A percentile compares a stretch with the other conserved stretches of the same genome.
phyloP scores from a whole-genome alignment of 441 rosid species.

The Mallotus japonicus region DNA sequence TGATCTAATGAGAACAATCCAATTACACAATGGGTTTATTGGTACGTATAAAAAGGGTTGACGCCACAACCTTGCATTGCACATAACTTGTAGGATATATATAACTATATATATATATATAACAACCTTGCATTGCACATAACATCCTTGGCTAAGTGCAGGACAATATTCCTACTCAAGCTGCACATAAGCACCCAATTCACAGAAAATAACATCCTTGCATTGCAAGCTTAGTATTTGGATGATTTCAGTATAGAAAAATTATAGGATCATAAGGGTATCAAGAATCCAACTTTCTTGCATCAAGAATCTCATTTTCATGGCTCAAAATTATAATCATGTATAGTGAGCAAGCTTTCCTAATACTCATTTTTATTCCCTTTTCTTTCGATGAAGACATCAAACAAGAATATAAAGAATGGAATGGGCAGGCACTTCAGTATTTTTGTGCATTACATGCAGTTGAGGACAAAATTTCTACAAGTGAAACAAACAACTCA shows the following conservation, averaged over 20 bases:
- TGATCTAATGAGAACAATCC: no score
- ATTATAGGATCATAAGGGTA: neutral
- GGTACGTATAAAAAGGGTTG: no score
- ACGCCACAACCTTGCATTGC: no score
- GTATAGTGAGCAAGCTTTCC: constrained; percentile 2
- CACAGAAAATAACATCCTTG: neutral
- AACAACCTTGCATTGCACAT: no score
- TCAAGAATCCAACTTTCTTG: neutral
- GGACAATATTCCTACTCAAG: neutral
- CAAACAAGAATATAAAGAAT: neutral
- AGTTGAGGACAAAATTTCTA: neutral
- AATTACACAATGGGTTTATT: no score
- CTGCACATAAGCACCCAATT: neutral
- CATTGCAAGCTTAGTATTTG: constrained; percentile 1
- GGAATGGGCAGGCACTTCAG: neutral
- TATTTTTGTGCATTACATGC: no score
- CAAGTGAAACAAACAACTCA: neutral
- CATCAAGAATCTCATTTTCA: neutral
- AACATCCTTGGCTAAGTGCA: neutral
- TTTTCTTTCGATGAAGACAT: constrained; percentile 1
- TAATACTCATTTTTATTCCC: neutral
- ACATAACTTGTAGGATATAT: no score
- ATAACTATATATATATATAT: no score
- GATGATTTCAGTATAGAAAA: neutral
- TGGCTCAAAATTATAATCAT: no score